phyloP scores from a whole-genome alignment of 805 yeast genomes.

The Yarrowia deformans region DNA sequence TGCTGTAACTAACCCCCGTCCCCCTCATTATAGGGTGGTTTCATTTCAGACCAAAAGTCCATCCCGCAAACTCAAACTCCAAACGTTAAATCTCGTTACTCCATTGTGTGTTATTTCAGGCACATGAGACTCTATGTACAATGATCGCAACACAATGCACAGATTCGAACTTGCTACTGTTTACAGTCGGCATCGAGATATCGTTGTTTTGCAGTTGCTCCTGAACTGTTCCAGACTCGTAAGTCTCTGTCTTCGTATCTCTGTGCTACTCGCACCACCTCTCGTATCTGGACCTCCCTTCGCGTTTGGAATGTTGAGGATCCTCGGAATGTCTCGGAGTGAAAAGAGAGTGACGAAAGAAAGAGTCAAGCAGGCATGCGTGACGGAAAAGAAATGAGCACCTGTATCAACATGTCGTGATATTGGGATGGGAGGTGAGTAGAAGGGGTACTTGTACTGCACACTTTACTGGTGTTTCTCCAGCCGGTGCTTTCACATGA shows the following conservation, averaged over 20 bases:
- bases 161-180: neutral
- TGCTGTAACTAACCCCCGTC: neutral
- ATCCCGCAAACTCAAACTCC: slow-evolving; percentile 3
- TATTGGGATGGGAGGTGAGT: too few species aligned
- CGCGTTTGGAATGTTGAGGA: slow-evolving; percentile 31
- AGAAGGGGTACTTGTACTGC: too few species aligned
- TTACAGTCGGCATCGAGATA: neutral
- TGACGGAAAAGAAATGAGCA: neutral
- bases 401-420: neutral
- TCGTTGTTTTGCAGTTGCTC: too few species aligned
- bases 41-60: neutral
- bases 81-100: neutral
- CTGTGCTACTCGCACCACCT: neutral
- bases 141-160: neutral
- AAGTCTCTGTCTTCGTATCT: too few species aligned
- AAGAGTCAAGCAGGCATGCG: neutral
- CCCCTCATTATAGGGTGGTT: neutral
- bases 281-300: slow-evolving; percentile 19
- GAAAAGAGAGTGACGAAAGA: too few species aligned
- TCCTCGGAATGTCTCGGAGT: slow-evolving; percentile 29
- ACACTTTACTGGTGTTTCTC: too few species aligned
- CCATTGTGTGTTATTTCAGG: slow-evolving; percentile 2
- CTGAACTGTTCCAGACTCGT: too few species aligned
- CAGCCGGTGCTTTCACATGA: too few species aligned
- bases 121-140: neutral